Percentiles rank a stretch among this genome's conserved stretches.
These are phyloP conservation scores for Pseudogymnoascus sp. DNA, from an alignment of 2,329 filamentous ascomycete genomes.

Conservation along the genomic window DNA sequence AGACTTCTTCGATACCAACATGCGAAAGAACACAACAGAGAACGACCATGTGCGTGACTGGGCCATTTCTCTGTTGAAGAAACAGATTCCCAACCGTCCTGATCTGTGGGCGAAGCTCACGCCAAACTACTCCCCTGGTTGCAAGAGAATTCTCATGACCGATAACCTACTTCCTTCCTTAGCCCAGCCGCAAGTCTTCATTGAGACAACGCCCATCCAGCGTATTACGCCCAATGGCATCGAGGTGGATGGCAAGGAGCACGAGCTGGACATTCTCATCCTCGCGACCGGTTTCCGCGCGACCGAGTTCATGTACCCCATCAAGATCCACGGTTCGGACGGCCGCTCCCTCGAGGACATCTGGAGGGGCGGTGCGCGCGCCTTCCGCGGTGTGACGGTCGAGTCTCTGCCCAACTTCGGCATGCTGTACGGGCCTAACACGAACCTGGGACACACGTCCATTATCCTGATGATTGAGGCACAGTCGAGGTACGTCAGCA, in stretches of 20 bases:
- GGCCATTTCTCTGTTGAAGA: conserved; percentile 34
- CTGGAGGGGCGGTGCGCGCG: conserved; percentile 45
- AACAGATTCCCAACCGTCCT: conserved; percentile 38
- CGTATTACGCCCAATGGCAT: conserved; percentile 40
- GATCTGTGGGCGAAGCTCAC: conserved; percentile 45
- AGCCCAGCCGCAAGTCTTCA: conserved; percentile 36
- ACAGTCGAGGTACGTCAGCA: conserved; percentile 45
- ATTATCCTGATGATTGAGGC: conserved; percentile 57
- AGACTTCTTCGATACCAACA: conserved; percentile 32
- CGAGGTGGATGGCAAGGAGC: conserved; percentile 31
- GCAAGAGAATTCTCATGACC: conserved; percentile 45
- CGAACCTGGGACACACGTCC: conserved; percentile 41
- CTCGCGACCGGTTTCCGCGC: conserved; percentile 52
- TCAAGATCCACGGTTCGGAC: conserved; percentile 40
- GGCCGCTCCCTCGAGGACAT: conserved; percentile 38
- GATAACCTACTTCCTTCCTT: conserved; percentile 50
- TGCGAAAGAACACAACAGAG: conserved; percentile 31
- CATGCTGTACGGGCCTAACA: conserved; percentile 51
- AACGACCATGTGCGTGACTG: conserved; percentile 33
- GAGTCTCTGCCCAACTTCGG: conserved; percentile 46
- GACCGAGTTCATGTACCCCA: conserved; percentile 50
- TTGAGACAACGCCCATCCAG: conserved; percentile 43
- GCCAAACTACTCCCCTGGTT: conserved; percentile 45
- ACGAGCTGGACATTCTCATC: conserved; percentile 47
- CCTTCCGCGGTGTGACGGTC: conserved; percentile 43